These are phyloP conservation scores for Suillus lakei DNA, from an alignment of 768 basidiomycete genomes.

Conservation along the genomic window DNA sequence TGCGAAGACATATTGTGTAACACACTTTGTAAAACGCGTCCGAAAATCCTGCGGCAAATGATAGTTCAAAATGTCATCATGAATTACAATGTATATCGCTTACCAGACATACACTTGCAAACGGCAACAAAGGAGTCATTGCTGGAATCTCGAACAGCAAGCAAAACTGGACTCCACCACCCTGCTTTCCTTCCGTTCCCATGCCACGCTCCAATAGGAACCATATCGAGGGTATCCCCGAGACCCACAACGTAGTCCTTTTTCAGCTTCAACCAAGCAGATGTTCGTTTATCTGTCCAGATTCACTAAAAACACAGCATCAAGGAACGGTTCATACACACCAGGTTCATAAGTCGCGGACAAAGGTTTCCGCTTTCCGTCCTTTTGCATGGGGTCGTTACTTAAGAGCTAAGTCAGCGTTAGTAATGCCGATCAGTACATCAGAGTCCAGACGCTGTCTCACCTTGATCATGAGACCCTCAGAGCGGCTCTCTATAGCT, in stretches of 20 bases:
- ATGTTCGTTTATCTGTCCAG: conserved; percentile 73
- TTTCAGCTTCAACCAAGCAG: conserved; percentile 90
- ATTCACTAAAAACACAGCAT: neutral
- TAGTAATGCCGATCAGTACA: neutral
- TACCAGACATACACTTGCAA: conserved; percentile 91
- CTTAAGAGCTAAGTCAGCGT: conserved; percentile 63
- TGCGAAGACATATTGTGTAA: conserved; percentile 7
- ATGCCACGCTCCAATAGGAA: conserved; percentile 85
- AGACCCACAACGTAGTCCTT: conserved; percentile 87
- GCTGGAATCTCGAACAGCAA: conserved; percentile 74
- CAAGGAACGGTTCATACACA: conserved; percentile 25
- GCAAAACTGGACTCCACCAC: conserved; percentile 92
- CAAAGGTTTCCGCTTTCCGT: conserved; percentile 62
- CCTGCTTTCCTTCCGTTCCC: conserved; percentile 87
- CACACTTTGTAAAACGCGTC: conserved; percentile 79
- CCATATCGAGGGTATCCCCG: conserved; percentile 75
- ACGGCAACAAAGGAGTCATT: conserved; percentile 71
- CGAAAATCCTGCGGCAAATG: conserved; percentile 65
- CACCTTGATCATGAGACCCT: conserved; percentile 95
- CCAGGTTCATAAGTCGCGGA: conserved; percentile 88
- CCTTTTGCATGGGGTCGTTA: conserved; percentile 46
- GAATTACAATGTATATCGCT: neutral
- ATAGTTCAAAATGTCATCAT: conserved; percentile 6
- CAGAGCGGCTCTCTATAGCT: conserved; percentile 77
- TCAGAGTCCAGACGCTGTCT: conserved; percentile 14